Conservation (phyloP, 257 asterid species). For the Solanum stenotomum region DNA sequence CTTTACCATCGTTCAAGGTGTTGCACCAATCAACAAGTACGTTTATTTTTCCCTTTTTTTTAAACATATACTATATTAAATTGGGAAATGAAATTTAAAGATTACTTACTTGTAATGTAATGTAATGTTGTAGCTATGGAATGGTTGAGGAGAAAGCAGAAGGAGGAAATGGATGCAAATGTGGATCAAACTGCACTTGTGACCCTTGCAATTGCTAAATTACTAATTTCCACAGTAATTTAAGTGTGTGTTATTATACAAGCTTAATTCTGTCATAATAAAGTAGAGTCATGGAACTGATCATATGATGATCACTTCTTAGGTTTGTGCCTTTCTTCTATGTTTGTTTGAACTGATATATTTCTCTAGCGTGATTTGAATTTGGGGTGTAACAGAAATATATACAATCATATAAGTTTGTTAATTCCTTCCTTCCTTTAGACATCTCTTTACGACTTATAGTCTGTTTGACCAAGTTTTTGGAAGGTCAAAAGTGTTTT, state of each 20-base stretch:
- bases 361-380: neutral
- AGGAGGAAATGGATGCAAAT: slow-evolving; percentile 25
- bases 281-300: neutral
- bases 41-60: neutral
- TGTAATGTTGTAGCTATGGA: neutral
- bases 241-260: neutral
- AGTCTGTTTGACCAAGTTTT: neutral
- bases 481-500: neutral
- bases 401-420: neutral
- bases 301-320: neutral
- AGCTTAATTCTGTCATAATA: neutral
- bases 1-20: slow-evolving; percentile 10
- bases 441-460: neutral
- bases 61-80: neutral
- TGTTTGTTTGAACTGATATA: neutral
- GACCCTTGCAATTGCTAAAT: slow-evolving; percentile 28
- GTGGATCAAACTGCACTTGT: slow-evolving; percentile 26
- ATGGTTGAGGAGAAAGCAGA: slow-evolving; percentile 11
- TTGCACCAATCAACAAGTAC: slow-evolving; percentile 11
- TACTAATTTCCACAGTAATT: neutral
- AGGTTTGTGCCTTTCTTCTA: neutral
- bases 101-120: neutral
- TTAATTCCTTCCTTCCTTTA: neutral
- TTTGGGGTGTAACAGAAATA: neutral
- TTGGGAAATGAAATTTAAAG: neutral